These are phyloP conservation scores for Dissophora ornata DNA, from an alignment of 192 early-diverging fungal species.

Conservation along the genomic window DNA sequence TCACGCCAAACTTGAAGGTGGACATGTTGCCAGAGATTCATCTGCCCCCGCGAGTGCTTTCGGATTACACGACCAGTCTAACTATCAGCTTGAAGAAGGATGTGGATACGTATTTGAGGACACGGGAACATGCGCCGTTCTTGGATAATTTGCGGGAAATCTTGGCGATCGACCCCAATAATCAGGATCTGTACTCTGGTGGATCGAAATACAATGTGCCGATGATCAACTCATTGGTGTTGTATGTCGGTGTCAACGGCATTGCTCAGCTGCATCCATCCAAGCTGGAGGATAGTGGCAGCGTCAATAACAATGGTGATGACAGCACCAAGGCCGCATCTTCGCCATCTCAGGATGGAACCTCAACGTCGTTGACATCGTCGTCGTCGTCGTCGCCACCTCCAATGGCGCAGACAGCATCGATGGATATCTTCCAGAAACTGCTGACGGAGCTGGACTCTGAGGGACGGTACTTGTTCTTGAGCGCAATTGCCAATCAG, in stretches of 20 bases:
- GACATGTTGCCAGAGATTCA: conserved; percentile 90
- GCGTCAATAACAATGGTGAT: conserved; percentile 12
- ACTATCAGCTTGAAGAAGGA: conserved; percentile 74
- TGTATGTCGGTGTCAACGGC: conserved; percentile 86
- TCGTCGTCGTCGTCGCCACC: conserved; percentile 15
- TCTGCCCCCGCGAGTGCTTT: conserved; percentile 85
- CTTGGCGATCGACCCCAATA: conserved; percentile 57
- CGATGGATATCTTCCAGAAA: conserved; percentile 87
- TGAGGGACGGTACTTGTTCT: conserved; percentile 88
- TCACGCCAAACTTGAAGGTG: conserved; percentile 94
- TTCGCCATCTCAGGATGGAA: conserved; percentile 36
- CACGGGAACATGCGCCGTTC: conserved; percentile 68
- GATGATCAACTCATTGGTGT: conserved; percentile 87
- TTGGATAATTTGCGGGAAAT: conserved; percentile 64
- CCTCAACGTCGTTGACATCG: conserved; percentile 4
- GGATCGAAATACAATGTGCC: conserved; percentile 79
- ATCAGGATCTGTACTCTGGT: conserved; percentile 49
- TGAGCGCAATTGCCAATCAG: conserved; percentile 95
- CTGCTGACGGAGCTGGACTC: conserved; percentile 80
- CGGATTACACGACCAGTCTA: conserved; percentile 82
- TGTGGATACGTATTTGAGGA: conserved; percentile 78
- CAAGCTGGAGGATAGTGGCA: conserved; percentile 39
- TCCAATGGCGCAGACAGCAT: conserved; percentile 69
- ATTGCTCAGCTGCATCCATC: conserved; percentile 64
- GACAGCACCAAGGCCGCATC: conserved; percentile 10